Conservation (phyloP, 129 eudicot genomes). For the Flaveria sonorensis region DNA sequence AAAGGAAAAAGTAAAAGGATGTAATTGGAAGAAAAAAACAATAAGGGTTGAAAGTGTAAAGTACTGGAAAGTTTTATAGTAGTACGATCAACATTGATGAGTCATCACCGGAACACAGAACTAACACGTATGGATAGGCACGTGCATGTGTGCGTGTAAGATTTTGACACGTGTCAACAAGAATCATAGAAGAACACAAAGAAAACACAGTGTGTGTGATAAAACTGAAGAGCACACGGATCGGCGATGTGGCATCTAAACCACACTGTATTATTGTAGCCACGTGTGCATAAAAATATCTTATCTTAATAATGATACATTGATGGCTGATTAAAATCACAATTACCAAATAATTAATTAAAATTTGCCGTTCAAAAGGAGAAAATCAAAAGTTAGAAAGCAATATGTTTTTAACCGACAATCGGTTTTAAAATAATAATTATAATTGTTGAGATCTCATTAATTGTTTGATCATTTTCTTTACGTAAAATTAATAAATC, state of each 20-base stretch:
- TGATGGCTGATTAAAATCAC: not conserved
- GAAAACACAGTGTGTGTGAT: constrained; percentile 23
- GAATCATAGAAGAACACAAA: constrained; percentile 29
- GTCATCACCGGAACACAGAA: constrained; percentile 21
- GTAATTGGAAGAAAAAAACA: not conserved
- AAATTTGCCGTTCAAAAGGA: not conserved
- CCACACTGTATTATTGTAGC: constrained; percentile 17
- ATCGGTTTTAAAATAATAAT: too few species aligned
- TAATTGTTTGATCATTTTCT: too few species aligned
- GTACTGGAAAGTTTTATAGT: not conserved
- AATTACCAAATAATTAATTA: not conserved
- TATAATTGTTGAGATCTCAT: too few species aligned
- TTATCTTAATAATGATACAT: not conserved
- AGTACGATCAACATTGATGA: constrained; percentile 22
- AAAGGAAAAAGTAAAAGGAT: not conserved
- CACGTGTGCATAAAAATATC: constrained; percentile 15
- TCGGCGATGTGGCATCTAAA: constrained; percentile 29
- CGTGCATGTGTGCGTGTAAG: constrained; percentile 4
- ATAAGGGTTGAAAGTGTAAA: constrained; percentile 2
- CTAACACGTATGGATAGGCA: constrained; percentile 24
- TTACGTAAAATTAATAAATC: too few species aligned
- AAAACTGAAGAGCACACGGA: constrained; percentile 35
- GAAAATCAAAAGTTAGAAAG: too few species aligned
- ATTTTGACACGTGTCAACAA: constrained; percentile 37
- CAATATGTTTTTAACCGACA: too few species aligned